A percentile compares a stretch with the other conserved stretches of the same genome.
phyloP scores from a whole-genome alignment of 108 stramenopile genomes.

The Skeletonema menzelii region DNA sequence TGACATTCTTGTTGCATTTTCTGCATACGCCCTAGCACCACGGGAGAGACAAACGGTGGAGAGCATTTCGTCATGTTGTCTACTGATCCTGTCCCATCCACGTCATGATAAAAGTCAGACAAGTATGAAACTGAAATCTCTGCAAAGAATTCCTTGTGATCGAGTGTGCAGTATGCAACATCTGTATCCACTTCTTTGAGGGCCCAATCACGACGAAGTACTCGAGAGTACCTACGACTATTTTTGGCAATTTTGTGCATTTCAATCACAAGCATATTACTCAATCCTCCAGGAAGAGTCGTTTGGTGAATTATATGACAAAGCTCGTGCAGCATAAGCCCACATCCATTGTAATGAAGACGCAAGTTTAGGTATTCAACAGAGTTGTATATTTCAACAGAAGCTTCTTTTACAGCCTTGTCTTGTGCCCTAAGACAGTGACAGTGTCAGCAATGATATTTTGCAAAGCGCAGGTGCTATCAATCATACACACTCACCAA shows the following conservation, averaged over 20 bases:
- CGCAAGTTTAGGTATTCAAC: conserved; percentile 69
- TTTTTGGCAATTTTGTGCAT: conserved; percentile 44
- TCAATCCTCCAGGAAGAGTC: conserved; percentile 63
- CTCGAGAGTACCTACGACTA: conserved; percentile 58
- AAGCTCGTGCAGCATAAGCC: conserved; percentile 79
- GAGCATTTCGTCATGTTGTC: conserved; percentile 54
- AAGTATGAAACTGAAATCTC: conserved; percentile 82
- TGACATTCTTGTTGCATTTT: conserved; percentile 1
- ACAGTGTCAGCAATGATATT: not conserved
- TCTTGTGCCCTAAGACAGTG: conserved; percentile 52
- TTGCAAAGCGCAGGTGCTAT: not conserved
- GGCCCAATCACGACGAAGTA: conserved; percentile 81
- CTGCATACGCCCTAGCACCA: conserved; percentile 51
- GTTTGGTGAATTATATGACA: conserved; percentile 86
- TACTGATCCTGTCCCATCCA: conserved; percentile 48
- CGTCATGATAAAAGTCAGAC: conserved; percentile 58
- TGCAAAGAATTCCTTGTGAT: conserved; percentile 85
- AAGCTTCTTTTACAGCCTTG: conserved; percentile 59
- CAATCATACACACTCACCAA: conserved; percentile 25
- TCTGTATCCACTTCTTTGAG: conserved; percentile 57
- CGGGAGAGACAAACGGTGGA: conserved; percentile 71
- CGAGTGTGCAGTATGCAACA: conserved; percentile 76
- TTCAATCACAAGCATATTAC: conserved; percentile 48
- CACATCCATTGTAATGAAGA: conserved; percentile 82
- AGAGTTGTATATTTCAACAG: conserved; percentile 83